Conservation (phyloP, 1,139 yeast species). For the Blastobotrys raffinosifermentans region DNA sequence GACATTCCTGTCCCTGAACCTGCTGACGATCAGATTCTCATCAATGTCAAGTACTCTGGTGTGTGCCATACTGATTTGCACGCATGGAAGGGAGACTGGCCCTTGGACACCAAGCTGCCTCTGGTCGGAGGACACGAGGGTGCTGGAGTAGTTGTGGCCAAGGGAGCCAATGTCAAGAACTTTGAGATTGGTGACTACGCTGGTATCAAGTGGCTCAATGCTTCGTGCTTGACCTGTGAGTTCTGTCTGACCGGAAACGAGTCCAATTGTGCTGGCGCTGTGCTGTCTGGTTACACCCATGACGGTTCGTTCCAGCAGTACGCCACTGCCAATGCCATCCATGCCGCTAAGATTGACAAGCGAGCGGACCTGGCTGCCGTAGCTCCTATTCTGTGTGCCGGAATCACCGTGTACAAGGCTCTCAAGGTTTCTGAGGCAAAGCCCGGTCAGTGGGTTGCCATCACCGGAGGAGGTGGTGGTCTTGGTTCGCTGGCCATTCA, state of each 20-base stretch:
- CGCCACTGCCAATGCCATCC: constrained; percentile 80
- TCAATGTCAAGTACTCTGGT: constrained; percentile 61
- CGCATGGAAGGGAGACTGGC: constrained; percentile 75
- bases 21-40: constrained; percentile 51
- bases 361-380: constrained; percentile 67
- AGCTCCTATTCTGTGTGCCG: constrained; percentile 77
- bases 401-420: constrained; percentile 81
- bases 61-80: constrained; percentile 67
- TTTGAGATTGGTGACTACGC: constrained; percentile 73
- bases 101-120: constrained; percentile 57
- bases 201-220: constrained; percentile 67
- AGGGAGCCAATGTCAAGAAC: constrained; percentile 60
- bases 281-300: constrained; percentile 71
- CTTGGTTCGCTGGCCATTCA: constrained; percentile 76
- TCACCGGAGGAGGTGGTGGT: constrained; percentile 85
- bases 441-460: constrained; percentile 76
- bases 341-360: constrained; percentile 70
- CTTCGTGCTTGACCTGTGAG: constrained; percentile 70
- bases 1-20: constrained; percentile 63
- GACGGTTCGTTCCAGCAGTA: constrained; percentile 84
- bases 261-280: constrained; percentile 63
- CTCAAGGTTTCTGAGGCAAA: constrained; percentile 58
- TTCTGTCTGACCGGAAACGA: constrained; percentile 63
- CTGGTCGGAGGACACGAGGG: constrained; percentile 84
- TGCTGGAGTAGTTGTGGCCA: constrained; percentile 75